Percentiles rank a stretch among this genome's conserved stretches.
These are phyloP conservation scores for Erysimum cheiranthoides DNA, from an alignment of 345 rosid species.

Conservation along the genomic window DNA sequence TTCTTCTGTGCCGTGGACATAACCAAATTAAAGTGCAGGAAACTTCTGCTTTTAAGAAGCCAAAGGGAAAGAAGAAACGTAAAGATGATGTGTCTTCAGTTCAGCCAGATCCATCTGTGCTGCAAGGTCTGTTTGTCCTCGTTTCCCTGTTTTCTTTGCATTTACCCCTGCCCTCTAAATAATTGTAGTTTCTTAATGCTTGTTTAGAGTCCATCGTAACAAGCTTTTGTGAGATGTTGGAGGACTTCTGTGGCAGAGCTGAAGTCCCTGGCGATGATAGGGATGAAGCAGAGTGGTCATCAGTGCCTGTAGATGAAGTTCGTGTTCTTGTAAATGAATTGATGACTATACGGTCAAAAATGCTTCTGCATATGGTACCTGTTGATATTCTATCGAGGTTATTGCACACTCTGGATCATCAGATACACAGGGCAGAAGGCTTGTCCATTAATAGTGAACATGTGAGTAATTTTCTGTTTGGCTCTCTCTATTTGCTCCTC, in stretches of 20 bases:
- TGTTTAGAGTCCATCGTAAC: conserved; percentile 65
- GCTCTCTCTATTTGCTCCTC: conserved; percentile 4
- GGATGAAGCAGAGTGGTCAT: conserved; percentile 86
- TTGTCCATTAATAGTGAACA: conserved; percentile 70
- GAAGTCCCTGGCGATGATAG: conserved; percentile 81
- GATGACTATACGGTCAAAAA: conserved; percentile 73
- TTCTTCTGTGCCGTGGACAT: conserved; percentile 34
- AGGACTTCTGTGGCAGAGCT: conserved; percentile 84
- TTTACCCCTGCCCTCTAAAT: conserved; percentile 25
- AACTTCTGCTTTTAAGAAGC: conserved; percentile 61
- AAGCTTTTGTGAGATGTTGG: conserved; percentile 75
- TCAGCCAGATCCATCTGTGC: conserved; percentile 66
- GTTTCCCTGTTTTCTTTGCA: conserved; percentile 16
- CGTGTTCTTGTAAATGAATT: conserved; percentile 83
- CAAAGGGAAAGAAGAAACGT: conserved; percentile 78
- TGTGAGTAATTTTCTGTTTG: conserved; percentile 57
- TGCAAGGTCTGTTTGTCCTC: conserved; percentile 66
- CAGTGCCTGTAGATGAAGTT: conserved; percentile 69
- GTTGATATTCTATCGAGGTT: conserved; percentile 77
- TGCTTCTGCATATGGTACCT: conserved; percentile 86
- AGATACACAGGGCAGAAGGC: conserved; percentile 98
- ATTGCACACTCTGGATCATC: conserved; percentile 82
- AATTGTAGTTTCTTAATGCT: conserved; percentile 27
- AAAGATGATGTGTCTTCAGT: conserved; percentile 48
- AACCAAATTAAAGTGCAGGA: conserved; percentile 63